phyloP scores from a whole-genome alignment of 495 filamentous ascomycete species.

The Aspergillus mulundensis region DNA sequence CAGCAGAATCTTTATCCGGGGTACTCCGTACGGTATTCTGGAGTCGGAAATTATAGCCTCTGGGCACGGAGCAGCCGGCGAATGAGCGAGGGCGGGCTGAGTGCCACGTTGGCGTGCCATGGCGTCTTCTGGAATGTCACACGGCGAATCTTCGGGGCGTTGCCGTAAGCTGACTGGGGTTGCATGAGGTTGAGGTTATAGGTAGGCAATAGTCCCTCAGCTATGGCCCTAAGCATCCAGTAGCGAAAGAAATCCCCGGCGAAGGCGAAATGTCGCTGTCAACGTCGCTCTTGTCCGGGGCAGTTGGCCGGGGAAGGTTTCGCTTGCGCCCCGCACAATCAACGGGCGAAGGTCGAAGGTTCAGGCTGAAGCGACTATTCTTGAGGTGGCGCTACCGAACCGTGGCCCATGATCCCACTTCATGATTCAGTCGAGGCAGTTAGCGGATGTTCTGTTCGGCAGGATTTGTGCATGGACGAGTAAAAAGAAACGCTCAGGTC shows the following conservation, averaged over 20 bases:
- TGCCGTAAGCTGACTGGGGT: not conserved
- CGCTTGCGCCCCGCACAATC: too few relatives aligned
- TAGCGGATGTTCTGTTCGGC: not conserved
- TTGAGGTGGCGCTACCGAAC: not conserved
- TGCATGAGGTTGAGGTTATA: too few relatives aligned
- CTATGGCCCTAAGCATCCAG: not conserved
- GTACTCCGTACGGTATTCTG: not conserved
- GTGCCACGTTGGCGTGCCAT: not conserved
- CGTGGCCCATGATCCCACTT: not conserved
- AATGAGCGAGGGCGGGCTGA: not conserved
- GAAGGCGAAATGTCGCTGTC: not conserved
- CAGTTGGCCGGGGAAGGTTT: not conserved
- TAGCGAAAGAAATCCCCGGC: not conserved
- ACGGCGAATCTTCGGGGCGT: not conserved
- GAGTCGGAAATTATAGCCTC: not conserved
- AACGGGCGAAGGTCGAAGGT: not conserved
- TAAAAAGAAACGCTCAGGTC: not conserved
- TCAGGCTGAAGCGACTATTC: not conserved
- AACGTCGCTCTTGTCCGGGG: not conserved
- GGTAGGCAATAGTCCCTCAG: not conserved
- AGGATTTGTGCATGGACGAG: not conserved
- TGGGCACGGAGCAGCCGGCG: not conserved
- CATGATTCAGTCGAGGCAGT: not conserved
- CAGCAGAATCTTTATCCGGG: not conserved
- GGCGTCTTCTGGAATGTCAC: not conserved